Conservation (phyloP, 179 eudicot genomes). For the Spinacia oleracea region DNA sequence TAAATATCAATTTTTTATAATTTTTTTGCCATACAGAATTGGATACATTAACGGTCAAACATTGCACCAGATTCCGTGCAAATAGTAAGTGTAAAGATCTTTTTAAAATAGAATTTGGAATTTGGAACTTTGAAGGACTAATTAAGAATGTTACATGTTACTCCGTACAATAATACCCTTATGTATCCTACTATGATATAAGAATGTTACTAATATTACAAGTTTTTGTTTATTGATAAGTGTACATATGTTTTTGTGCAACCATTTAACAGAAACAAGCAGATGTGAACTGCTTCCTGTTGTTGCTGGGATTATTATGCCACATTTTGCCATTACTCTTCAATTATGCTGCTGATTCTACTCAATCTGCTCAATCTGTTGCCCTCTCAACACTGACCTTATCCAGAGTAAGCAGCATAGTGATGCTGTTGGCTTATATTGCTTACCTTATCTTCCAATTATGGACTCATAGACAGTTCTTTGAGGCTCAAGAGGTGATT, state of each 20-base stretch:
- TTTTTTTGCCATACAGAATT: too few relatives aligned
- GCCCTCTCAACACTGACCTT: slow-evolving; percentile 39
- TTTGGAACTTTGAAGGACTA: neutral
- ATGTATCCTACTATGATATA: too few relatives aligned
- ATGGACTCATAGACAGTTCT: slow-evolving; percentile 81
- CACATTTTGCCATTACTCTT: slow-evolving; percentile 72
- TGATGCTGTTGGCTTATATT: slow-evolving; percentile 72
- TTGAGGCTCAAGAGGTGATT: slow-evolving; percentile 65
- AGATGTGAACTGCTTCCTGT: slow-evolving; percentile 67
- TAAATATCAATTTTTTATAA: too few relatives aligned
- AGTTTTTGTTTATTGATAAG: too few relatives aligned
- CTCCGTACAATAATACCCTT: too few relatives aligned
- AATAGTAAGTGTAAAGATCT: too few relatives aligned
- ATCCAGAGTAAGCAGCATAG: slow-evolving; percentile 72
- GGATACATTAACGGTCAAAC: too few relatives aligned
- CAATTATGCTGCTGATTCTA: slow-evolving; percentile 30
- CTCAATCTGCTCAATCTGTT: slow-evolving; percentile 13
- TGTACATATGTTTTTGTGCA: neutral
- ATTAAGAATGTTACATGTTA: too few relatives aligned
- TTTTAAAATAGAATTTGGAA: too few relatives aligned
- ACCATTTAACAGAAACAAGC: slow-evolving; percentile 67
- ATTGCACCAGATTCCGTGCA: too few relatives aligned
- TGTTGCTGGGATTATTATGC: slow-evolving; percentile 73
- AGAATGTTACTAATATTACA: too few relatives aligned
- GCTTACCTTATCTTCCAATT: slow-evolving; percentile 81